Percentiles rank a stretch among this genome's conserved stretches.
These are phyloP conservation scores for Aspergillus novoparasiticus DNA, from an alignment of 2,329 filamentous ascomycete genomes.

Conservation along the genomic window DNA sequence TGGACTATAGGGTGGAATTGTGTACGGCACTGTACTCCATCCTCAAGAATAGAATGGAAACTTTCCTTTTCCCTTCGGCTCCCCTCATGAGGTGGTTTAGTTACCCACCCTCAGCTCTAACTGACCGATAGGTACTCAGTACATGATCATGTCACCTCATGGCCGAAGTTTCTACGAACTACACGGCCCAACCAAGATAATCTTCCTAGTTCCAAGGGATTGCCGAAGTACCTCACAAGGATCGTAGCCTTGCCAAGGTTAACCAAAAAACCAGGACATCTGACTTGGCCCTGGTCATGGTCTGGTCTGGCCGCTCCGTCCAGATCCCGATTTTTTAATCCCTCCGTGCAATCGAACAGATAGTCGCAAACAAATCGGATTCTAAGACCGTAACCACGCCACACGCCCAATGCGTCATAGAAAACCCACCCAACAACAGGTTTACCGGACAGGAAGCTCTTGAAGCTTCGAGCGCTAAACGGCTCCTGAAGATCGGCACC, in stretches of 20 bases:
- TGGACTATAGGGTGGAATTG: neutral
- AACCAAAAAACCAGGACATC: neutral
- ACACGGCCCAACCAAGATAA: neutral
- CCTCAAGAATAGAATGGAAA: neutral
- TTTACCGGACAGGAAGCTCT: neutral
- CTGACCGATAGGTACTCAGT: neutral
- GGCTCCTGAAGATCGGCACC: neutral
- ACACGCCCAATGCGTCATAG: conserved; percentile 3
- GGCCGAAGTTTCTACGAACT: neutral
- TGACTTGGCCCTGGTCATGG: neutral
- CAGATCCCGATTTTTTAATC: neutral
- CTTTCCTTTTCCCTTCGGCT: neutral
- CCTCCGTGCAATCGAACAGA: neutral
- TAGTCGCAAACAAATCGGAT: neutral
- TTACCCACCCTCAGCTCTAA: neutral
- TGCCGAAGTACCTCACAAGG: neutral
- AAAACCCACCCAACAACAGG: neutral
- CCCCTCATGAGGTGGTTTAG: neutral
- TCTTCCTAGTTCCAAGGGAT: neutral
- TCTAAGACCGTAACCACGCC: neutral
- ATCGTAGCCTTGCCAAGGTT: neutral
- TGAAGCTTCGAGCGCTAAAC: neutral
- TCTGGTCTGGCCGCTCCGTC: neutral
- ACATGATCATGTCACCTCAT: neutral
- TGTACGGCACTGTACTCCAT: neutral